These are phyloP conservation scores for Colletotrichum sp. DNA, from an alignment of 2,329 filamentous ascomycete genomes.

Conservation along the genomic window DNA sequence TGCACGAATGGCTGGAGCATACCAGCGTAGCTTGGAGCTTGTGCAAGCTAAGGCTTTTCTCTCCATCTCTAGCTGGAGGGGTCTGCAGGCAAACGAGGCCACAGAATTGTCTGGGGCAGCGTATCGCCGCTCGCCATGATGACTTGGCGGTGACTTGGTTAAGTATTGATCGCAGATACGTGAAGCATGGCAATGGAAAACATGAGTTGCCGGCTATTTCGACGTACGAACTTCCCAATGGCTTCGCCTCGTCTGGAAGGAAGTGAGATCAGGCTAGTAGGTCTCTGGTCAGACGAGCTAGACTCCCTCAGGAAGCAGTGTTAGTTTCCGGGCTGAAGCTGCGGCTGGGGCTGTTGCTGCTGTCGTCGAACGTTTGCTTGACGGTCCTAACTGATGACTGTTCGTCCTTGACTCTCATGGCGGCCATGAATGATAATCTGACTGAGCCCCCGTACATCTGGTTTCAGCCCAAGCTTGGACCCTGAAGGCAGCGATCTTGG, in stretches of 20 bases:
- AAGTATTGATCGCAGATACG: background rate
- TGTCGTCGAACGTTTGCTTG: background rate
- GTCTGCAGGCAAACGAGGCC: background rate
- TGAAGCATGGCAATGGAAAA: background rate
- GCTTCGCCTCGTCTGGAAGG: background rate
- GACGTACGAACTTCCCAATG: background rate
- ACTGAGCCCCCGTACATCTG: slow-evolving; percentile 3
- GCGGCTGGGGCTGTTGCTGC: background rate
- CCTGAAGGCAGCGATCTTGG: slow-evolving; percentile 11
- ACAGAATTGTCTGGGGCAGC: background rate
- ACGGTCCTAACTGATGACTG: background rate
- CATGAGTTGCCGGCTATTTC: background rate
- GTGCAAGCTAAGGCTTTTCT: slow-evolving; percentile 3
- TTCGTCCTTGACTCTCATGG: background rate
- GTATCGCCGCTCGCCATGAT: background rate
- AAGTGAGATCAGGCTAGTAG: background rate
- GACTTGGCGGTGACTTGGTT: background rate
- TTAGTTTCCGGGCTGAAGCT: background rate
- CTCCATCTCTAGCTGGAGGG: background rate
- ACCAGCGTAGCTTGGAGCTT: slow-evolving; percentile 1
- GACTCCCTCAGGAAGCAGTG: background rate
- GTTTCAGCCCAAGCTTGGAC: slow-evolving; percentile 21
- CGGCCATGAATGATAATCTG: background rate
- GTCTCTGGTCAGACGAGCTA: background rate
- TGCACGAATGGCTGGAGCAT: slow-evolving; percentile 12